Conservation (phyloP, 139 green algal genomes). For the Desmodesmus armatus region DNA sequence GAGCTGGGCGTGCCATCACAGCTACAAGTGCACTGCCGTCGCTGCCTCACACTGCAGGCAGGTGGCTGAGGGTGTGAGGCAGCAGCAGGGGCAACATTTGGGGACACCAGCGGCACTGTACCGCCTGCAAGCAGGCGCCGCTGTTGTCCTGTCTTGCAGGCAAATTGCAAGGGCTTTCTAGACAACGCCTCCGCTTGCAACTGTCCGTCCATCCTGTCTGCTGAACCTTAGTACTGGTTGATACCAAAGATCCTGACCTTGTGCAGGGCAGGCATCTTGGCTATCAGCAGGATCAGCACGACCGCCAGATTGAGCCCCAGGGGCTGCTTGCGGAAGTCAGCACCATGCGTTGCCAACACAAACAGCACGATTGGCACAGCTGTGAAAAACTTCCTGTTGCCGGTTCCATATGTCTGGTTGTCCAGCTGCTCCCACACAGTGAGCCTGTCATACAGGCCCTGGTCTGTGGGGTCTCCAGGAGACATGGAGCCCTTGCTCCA, state of each 20-base stretch:
- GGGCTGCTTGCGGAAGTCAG: slow-evolving; percentile 88
- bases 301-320: slow-evolving; percentile 87
- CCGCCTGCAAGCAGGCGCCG: too few relatives aligned
- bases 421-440: slow-evolving; percentile 95
- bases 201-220: not conserved
- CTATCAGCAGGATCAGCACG: slow-evolving; percentile 83
- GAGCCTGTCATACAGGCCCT: slow-evolving; percentile 86
- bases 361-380: slow-evolving; percentile 87
- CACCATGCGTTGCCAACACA: slow-evolving; percentile 84
- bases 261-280: slow-evolving; percentile 90
- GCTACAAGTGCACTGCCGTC: too few relatives aligned
- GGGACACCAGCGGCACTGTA: too few relatives aligned
- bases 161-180: too few relatives aligned
- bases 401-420: slow-evolving; percentile 73
- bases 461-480: slow-evolving; percentile 63
- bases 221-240: slow-evolving; percentile 76
- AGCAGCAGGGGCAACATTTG: too few relatives aligned
- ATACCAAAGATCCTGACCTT: slow-evolving; percentile 87
- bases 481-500: slow-evolving; percentile 89
- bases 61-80: not conserved
- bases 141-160: too few relatives aligned
- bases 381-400: slow-evolving; percentile 92
- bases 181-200: too few relatives aligned
- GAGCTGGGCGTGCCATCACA: too few relatives aligned
- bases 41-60: too few relatives aligned